These are phyloP conservation scores for Aspergillus neoniger DNA, from an alignment of 2,329 filamentous ascomycete species.

Conservation along the genomic window DNA sequence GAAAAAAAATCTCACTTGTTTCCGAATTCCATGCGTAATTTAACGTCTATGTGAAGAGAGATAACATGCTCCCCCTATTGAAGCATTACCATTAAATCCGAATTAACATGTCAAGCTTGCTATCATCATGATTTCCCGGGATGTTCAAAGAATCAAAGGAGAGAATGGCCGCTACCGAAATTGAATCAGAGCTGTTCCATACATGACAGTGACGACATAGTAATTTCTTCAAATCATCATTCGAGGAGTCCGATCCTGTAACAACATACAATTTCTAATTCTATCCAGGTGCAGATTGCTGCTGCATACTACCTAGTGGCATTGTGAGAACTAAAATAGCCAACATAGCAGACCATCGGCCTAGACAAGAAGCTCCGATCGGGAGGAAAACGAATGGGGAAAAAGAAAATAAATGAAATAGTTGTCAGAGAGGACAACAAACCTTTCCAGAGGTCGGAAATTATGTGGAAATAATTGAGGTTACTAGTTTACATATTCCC, in stretches of 20 bases:
- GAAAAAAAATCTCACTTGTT: neutral
- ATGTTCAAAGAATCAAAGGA: neutral
- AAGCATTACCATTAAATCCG: neutral
- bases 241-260: neutral
- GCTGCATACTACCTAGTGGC: neutral
- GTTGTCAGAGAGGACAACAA: neutral
- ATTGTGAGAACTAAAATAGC: neutral
- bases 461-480: neutral
- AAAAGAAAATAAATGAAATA: neutral
- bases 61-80: neutral
- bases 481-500: slow-evolving; percentile 10
- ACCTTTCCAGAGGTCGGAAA: neutral
- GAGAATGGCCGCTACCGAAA: too few species aligned
- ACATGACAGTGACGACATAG: neutral
- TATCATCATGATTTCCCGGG: neutral
- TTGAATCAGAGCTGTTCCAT: neutral
- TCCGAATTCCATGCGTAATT: neutral
- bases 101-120: neutral
- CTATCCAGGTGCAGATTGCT: slow-evolving; percentile 3
- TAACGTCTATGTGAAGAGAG: neutral
- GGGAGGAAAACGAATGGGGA: neutral
- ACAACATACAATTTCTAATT: neutral
- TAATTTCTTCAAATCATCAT: neutral
- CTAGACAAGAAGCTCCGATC: slow-evolving; percentile 3
- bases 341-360: neutral